phyloP scores from a whole-genome alignment of 2,329 filamentous ascomycete species.

The Stenocarpella maydis region DNA sequence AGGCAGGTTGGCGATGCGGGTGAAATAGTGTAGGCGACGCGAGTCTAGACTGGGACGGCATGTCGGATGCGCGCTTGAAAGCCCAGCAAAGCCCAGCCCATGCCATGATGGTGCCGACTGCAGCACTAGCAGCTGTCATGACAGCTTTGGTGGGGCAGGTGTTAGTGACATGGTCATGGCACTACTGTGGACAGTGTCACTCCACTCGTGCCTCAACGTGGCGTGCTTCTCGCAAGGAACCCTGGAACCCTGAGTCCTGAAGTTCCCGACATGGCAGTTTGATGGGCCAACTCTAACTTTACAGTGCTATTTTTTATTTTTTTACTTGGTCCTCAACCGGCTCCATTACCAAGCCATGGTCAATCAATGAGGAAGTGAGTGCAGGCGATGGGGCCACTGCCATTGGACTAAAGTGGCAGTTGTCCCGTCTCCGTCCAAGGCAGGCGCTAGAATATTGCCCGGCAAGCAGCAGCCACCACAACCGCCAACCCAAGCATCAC shows the following conservation, averaged over 20 bases:
- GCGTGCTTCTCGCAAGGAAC: slow-evolving; percentile 12
- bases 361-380: too few relatives aligned
- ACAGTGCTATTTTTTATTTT: too few relatives aligned
- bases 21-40: too few relatives aligned
- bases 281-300: too few relatives aligned
- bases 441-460: slow-evolving; percentile 26
- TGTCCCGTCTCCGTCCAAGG: slow-evolving; percentile 6
- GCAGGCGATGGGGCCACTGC: too few relatives aligned
- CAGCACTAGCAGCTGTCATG: slow-evolving; percentile 20
- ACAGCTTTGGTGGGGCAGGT: slow-evolving; percentile 24
- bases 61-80: too few relatives aligned
- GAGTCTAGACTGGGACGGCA: too few relatives aligned
- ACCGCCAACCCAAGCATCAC: too few relatives aligned
- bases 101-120: slow-evolving; percentile 12
- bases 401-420: too few relatives aligned
- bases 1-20: not conserved
- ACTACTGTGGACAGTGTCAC: slow-evolving; percentile 23
- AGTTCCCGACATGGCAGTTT: not conserved
- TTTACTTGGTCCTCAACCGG: too few relatives aligned
- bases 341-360: too few relatives aligned
- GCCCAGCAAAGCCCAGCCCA: too few relatives aligned
- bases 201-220: slow-evolving; percentile 28
- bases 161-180: slow-evolving; percentile 30
- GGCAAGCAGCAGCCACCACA: slow-evolving; percentile 5
- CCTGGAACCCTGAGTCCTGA: not conserved